These are phyloP conservation scores for Brasenia schreberi DNA, from an alignment of 164 flowering plant genomes.

Conservation along the genomic window DNA sequence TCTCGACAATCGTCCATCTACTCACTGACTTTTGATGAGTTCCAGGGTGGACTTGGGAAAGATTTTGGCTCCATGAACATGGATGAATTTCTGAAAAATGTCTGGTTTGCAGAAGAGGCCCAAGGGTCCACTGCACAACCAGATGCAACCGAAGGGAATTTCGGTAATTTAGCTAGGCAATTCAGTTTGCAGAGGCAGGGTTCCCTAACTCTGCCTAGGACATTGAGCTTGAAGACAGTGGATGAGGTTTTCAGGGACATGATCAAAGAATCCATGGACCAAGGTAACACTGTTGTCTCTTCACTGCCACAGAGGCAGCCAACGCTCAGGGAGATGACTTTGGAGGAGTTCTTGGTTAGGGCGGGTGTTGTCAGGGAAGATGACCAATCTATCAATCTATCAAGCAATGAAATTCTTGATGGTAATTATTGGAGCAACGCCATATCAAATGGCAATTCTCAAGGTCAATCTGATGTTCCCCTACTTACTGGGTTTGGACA, in stretches of 20 bases:
- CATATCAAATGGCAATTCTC: neutral
- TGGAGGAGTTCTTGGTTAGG: slow-evolving; percentile 75
- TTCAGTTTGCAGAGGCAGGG: slow-evolving; percentile 20
- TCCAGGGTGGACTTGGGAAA: slow-evolving; percentile 65
- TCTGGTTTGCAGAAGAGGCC: slow-evolving; percentile 35
- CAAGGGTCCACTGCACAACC: slow-evolving; percentile 15
- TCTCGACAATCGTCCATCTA: slow-evolving; percentile 58
- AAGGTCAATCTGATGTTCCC: neutral
- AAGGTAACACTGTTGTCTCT: slow-evolving; percentile 6
- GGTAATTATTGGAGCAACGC: neutral
- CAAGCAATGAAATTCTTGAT: neutral
- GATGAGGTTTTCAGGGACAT: slow-evolving; percentile 79
- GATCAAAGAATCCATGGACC: slow-evolving; percentile 21
- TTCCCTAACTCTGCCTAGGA: slow-evolving; percentile 26
- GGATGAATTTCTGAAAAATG: slow-evolving; percentile 60
- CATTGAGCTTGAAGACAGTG: slow-evolving; percentile 30
- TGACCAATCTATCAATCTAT: slow-evolving; percentile 9
- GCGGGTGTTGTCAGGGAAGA: slow-evolving; percentile 70
- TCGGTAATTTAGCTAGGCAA: slow-evolving; percentile 1
- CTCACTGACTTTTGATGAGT: slow-evolving; percentile 71
- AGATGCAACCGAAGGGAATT: slow-evolving; percentile 5
- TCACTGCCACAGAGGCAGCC: slow-evolving; percentile 21
- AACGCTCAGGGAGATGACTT: slow-evolving; percentile 40
- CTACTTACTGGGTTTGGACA: slow-evolving; percentile 13
- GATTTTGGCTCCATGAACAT: slow-evolving; percentile 49